Conservation (phyloP, 305 asterid species). For the Coffea humblotiana region DNA sequence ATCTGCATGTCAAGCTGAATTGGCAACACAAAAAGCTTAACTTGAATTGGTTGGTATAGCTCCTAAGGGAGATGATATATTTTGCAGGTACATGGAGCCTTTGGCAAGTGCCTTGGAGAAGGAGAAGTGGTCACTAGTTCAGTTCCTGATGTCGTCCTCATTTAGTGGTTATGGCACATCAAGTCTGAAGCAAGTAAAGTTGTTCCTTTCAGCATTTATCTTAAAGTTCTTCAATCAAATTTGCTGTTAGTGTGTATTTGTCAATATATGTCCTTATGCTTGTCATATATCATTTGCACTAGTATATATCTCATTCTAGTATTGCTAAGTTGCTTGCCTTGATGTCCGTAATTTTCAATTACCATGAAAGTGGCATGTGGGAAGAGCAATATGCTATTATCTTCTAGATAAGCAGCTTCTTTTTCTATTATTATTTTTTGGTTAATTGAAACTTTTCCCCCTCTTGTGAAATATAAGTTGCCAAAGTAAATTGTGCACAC, state of each 20-base stretch:
- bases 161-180: conserved; percentile 91
- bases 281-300: background rate
- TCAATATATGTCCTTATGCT: background rate
- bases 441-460: background rate
- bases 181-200: conserved; percentile 84
- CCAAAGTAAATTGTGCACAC: background rate
- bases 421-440: too few relatives aligned
- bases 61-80: conserved; percentile 23
- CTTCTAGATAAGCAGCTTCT: background rate
- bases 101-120: conserved; percentile 83
- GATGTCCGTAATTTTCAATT: background rate
- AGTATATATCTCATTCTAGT: background rate
- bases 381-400: background rate
- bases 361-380: background rate
- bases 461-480: background rate
- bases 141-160: conserved; percentile 87
- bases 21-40: background rate
- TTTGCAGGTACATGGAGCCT: conserved; percentile 84
- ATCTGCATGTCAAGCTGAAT: background rate
- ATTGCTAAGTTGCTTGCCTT: background rate
- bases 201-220: conserved; percentile 11
- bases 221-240: conserved; percentile 6
- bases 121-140: conserved; percentile 94
- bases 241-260: background rate
- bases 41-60: conserved; percentile 10